These are phyloP conservation scores for Basidioascus undulatus DNA, from an alignment of 768 basidiomycete genomes.

Conservation along the genomic window DNA sequence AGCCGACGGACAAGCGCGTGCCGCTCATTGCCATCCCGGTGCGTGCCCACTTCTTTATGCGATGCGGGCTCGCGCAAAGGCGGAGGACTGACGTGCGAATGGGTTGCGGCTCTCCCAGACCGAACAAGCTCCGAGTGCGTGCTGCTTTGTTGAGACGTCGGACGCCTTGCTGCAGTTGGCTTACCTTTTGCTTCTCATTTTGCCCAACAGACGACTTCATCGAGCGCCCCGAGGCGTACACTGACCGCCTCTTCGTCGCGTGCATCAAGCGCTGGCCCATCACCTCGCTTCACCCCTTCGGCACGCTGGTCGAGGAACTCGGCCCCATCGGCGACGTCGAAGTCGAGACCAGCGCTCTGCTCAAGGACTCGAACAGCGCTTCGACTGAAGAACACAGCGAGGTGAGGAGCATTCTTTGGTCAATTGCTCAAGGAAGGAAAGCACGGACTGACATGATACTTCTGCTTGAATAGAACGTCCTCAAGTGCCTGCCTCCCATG, in stretches of 20 bases:
- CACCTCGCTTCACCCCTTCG: constrained; percentile 94
- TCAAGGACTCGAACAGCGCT: constrained; percentile 98
- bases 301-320: constrained; percentile 88
- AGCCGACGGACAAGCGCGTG: constrained; percentile 96
- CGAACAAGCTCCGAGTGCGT: constrained; percentile 90
- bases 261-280: constrained; percentile 88
- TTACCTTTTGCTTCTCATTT: no score
- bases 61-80: neutral
- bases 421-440: no score
- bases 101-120: constrained; percentile 22
- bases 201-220: constrained; percentile 77
- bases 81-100: no score
- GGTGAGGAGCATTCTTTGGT: no score
- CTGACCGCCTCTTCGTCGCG: constrained; percentile 77
- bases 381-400: no score
- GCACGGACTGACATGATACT: no score
- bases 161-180: no score
- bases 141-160: no score
- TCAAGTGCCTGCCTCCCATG: constrained; percentile 84
- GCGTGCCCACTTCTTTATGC: neutral
- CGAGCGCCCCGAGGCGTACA: constrained; percentile 74
- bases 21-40: constrained; percentile 85
- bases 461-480: no score
- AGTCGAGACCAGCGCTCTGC: constrained; percentile 84
- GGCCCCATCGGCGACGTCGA: constrained; percentile 97